phyloP scores from a whole-genome alignment of 306 rosid species.

The Cajanus cajan region DNA sequence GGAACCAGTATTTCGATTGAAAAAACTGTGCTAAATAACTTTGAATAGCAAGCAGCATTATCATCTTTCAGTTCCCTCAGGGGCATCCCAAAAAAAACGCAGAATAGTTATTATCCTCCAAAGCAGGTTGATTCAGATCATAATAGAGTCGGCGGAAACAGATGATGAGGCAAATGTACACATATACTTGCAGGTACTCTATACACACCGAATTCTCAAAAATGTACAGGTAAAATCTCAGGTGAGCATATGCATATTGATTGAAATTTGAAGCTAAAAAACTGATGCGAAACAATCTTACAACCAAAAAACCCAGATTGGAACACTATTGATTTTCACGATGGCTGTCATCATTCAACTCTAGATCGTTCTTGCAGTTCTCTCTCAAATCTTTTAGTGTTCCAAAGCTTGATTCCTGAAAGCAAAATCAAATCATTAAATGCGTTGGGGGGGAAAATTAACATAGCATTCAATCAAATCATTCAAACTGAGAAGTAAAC shows the following conservation, averaged over 20 bases:
- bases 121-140: slow-evolving; percentile 22
- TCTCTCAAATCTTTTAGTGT: slow-evolving; percentile 69
- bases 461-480: too few species aligned
- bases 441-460: neutral
- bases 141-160: slow-evolving; percentile 8
- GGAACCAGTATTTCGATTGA: neutral
- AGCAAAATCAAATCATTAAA: slow-evolving; percentile 19
- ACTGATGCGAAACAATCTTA: slow-evolving; percentile 39
- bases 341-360: slow-evolving; percentile 43
- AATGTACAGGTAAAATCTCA: slow-evolving; percentile 10
- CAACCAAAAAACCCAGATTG: slow-evolving; percentile 23
- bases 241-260: neutral
- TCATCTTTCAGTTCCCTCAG: neutral
- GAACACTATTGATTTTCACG: slow-evolving; percentile 44
- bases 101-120: neutral
- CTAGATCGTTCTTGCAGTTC: slow-evolving; percentile 75
- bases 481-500: neutral
- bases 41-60: neutral
- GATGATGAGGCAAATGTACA: slow-evolving; percentile 14
- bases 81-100: neutral
- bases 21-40: neutral
- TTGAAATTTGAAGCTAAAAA: neutral
- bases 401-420: slow-evolving; percentile 65
- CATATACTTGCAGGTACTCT: slow-evolving; percentile 16
- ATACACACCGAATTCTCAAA: slow-evolving; percentile 6